phyloP scores from a whole-genome alignment of 2,329 filamentous ascomycete species.

The Aspergillus phoenicis region DNA sequence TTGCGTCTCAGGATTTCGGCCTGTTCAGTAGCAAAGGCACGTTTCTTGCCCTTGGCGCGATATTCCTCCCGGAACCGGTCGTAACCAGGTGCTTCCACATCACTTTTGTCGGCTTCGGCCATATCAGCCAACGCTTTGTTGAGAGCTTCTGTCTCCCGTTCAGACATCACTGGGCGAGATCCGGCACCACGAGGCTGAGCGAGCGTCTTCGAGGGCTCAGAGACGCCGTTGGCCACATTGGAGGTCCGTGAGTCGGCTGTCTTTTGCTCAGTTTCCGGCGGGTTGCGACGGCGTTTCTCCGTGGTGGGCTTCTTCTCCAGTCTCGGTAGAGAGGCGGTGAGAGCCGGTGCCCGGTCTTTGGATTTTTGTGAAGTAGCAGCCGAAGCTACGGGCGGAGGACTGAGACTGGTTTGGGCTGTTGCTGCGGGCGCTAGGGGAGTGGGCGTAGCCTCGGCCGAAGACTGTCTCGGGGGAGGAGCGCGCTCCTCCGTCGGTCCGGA shows the following conservation, averaged over 20 bases:
- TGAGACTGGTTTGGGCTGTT: conserved; percentile 7
- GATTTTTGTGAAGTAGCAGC: conserved; percentile 23
- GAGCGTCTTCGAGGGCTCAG: conserved; percentile 20
- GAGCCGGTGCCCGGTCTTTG: conserved; percentile 30
- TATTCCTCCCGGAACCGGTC: conserved; percentile 57
- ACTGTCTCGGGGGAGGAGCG: conserved; percentile 50
- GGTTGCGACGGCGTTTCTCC: conserved; percentile 31
- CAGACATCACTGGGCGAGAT: conserved; percentile 57
- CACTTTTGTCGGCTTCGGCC: conserved; percentile 59
- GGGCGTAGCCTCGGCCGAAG: conserved; percentile 39
- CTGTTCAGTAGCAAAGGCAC: conserved; percentile 66
- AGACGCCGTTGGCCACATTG: conserved; percentile 30
- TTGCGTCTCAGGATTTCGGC: conserved; percentile 67
- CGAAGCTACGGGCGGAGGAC: conserved; percentile 26
- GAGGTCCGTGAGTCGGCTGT: conserved; percentile 21
- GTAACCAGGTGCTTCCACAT: conserved; percentile 58
- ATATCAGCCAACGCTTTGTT: conserved; percentile 64
- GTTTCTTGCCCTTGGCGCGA: conserved; percentile 62
- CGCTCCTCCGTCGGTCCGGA: conserved; percentile 71
- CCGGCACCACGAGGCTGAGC: conserved; percentile 46
- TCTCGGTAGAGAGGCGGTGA: conserved; percentile 31
- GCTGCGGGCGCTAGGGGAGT: conserved; percentile 23
- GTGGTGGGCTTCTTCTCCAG: conserved; percentile 31
- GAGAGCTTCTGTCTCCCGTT: conserved; percentile 69
- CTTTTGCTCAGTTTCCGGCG: conserved; percentile 24